Conservation (phyloP, 73 alveolate genomes). For the Paraurostyla sp. region DNA sequence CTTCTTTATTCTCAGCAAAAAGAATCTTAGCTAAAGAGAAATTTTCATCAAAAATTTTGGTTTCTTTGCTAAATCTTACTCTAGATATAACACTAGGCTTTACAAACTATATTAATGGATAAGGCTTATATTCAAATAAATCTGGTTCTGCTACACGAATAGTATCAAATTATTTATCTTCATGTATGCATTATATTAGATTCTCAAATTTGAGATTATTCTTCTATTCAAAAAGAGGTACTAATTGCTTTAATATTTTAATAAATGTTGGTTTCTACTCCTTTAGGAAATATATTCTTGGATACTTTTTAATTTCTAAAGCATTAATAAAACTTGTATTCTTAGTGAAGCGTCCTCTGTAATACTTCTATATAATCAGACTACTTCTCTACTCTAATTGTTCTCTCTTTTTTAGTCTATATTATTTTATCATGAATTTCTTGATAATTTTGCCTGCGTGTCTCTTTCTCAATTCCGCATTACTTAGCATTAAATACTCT, state of each 20-base stretch:
- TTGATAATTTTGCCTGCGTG: conserved; percentile 17
- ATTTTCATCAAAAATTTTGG: not conserved
- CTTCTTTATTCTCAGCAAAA: not conserved
- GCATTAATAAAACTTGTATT: conserved; percentile 50
- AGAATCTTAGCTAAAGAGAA: not conserved
- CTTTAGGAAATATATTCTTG: conserved; percentile 61
- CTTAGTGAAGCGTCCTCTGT: conserved; percentile 41
- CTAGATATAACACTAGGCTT: conserved; percentile 46
- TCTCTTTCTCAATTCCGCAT: conserved; percentile 44
- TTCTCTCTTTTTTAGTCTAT: conserved; percentile 20
- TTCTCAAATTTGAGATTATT: conserved; percentile 34
- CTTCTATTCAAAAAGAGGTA: conserved; percentile 30
- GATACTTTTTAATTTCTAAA: conserved; percentile 36
- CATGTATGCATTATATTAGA: not conserved
- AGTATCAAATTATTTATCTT: conserved; percentile 50
- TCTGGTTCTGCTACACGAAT: conserved; percentile 67
- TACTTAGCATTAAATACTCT: conserved; percentile 62
- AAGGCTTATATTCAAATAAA: not conserved
- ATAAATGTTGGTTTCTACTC: conserved; percentile 66
- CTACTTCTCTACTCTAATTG: conserved; percentile 20
- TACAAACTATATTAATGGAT: conserved; percentile 50
- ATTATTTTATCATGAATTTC: conserved; percentile 2
- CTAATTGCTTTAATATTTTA: conserved; percentile 11
- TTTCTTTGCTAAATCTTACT: not conserved
- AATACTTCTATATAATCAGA: conserved; percentile 28